Base-by-base conservation (phyloP, 1,284 basidiomycete species). In the Boletus sp. region DNA sequence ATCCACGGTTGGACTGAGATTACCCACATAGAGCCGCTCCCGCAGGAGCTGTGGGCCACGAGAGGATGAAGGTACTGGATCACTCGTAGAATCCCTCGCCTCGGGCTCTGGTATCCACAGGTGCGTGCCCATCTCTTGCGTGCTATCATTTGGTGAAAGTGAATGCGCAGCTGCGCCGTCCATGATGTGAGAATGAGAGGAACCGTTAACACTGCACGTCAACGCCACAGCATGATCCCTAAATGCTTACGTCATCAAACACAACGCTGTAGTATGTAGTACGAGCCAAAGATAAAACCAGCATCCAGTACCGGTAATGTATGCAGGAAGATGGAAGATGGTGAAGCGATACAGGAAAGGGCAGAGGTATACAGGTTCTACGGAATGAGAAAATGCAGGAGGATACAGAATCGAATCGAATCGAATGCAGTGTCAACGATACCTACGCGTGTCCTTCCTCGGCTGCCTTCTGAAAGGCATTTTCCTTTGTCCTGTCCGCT, bases 11-110 rank as follows among this genome's bases (percentile, higher is more conserved):
- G 90, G 84, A 65, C 93, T 86, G 33, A 98, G 80, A 71, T 98
- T 98, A 43, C 96, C 96, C 49, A 99, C 82, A 68, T 95, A 99
- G 1, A 99, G 81, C 22, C 96, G 78, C 65, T 91, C 87, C 64
- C 82, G 85, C 31, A 81, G 71, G 20, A 81, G 53, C 37, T 74
- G 65, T 7, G 72, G 66, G 7, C 53, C 33, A 53, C 66, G 67
- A 47, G 73, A 73, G 18, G 70, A 66, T 9, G 66, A 63, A 24
- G 72, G 59, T 18, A 1, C 33, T 20, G 62, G 57, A n/a, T 68
- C 63, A 22, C 46, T 65, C 22, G 63, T 33, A 20, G 65, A 53
- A 9, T 67, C 59, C 46, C 8, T 52, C 6, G 56, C 7, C 36
- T 73, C 72, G 1, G 69, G 69, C 22, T 66, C 64, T 53, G 70